Evolutionary conservation across 768 basidiomycete species (phyloP).

Genomic region (Hysterangium stoloniferum): DNA sequence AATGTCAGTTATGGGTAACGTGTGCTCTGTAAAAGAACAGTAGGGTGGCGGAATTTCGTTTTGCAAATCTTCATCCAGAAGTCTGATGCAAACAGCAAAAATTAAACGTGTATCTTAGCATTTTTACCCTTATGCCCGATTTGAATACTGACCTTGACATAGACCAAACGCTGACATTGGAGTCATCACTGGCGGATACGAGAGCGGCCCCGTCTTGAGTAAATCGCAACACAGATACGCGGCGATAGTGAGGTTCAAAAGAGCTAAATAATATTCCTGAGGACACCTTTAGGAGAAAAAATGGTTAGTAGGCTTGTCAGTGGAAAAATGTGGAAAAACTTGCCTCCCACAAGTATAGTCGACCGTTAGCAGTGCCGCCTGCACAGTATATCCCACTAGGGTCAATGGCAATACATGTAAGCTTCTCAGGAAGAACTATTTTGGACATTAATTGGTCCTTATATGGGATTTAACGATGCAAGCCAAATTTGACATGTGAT

Average conservation of each 20-base stretch:
- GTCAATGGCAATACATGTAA: conserved; percentile 75
- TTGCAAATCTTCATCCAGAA: conserved; percentile 69
- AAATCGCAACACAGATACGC: conserved; percentile 76
- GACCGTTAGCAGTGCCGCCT: conserved; percentile 81
- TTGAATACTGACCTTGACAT: conserved; percentile 60
- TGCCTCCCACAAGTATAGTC: conserved; percentile 96
- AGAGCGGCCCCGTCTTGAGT: conserved; percentile 74
- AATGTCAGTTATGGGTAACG: conserved; percentile 80
- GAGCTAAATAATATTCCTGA: conserved; percentile 91
- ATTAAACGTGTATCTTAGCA: not conserved
- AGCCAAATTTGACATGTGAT: conserved; percentile 3
- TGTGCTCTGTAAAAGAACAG: conserved; percentile 83
- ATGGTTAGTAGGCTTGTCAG: not conserved
- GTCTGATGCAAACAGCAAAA: conserved; percentile 42
- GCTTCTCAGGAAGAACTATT: conserved; percentile 83
- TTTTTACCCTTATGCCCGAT: not conserved
- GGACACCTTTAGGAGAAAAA: conserved; percentile 45
- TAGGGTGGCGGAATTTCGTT: conserved; percentile 70
- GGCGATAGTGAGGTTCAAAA: conserved; percentile 95
- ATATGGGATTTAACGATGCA: not conserved
- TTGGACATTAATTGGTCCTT: conserved; percentile 88
- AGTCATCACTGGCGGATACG: conserved; percentile 86
- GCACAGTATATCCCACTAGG: conserved; percentile 69
- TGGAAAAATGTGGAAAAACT: conserved; percentile 22
- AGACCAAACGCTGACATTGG: conserved; percentile 83